Conservation (phyloP, 2,329 filamentous ascomycete genomes). For the Exutisphaerella laricina region DNA sequence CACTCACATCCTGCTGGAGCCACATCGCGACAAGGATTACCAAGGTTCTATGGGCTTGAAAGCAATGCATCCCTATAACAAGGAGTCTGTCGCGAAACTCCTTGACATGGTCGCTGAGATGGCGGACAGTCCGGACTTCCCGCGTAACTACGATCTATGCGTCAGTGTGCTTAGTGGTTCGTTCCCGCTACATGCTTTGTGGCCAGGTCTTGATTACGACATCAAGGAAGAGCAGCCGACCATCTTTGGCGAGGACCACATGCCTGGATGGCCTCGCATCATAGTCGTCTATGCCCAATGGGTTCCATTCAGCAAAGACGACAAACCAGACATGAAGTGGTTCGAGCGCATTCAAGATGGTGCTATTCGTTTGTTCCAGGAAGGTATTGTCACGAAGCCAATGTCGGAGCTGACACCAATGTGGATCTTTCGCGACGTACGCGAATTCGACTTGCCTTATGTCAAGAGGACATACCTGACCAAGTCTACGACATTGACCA, state of each 20-base stretch:
- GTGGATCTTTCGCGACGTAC: constrained; percentile 45
- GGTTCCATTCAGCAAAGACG: constrained; percentile 38
- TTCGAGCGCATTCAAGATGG: constrained; percentile 37
- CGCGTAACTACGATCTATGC: constrained; percentile 45
- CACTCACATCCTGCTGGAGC: constrained; percentile 35
- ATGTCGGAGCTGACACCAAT: constrained; percentile 43
- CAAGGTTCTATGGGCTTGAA: constrained; percentile 41
- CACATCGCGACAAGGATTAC: constrained; percentile 38
- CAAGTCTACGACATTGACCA: constrained; percentile 38
- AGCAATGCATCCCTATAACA: constrained; percentile 40
- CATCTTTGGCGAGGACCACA: constrained; percentile 35
- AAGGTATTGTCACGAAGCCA: constrained; percentile 31
- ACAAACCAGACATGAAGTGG: constrained; percentile 35
- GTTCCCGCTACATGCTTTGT: constrained; percentile 35
- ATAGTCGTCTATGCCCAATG: constrained; percentile 49
- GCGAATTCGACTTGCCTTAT: constrained; percentile 48
- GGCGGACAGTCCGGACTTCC: constrained; percentile 41
- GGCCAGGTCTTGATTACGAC: constrained; percentile 36
- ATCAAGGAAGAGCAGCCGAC: constrained; percentile 36
- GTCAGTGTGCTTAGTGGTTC: constrained; percentile 44
- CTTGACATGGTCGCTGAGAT: constrained; percentile 41
- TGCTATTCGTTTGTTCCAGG: constrained; percentile 26
- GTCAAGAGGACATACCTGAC: constrained; percentile 46
- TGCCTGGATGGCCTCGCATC: constrained; percentile 36
- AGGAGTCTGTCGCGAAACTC: constrained; percentile 36